Evolutionary conservation across 2,329 filamentous ascomycete species (phyloP), one percentile per base, ranked within the genome.

Genomic region (Coleophoma cylindrospora): DNA sequence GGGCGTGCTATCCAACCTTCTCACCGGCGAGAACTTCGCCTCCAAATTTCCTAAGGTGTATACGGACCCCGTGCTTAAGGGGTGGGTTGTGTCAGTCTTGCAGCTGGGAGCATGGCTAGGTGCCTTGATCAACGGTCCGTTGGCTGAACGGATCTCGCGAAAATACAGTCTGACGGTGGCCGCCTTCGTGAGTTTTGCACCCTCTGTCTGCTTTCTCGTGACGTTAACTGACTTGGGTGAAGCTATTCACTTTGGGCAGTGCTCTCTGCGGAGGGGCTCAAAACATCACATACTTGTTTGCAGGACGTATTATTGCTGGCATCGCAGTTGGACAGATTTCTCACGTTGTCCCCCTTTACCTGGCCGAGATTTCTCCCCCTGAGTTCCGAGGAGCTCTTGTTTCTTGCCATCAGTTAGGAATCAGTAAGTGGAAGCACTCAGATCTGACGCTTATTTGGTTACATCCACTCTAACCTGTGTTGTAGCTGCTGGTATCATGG

Each of bases 81-180:
- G 2, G 10, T 44, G 41, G 41, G 41, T 44, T 13, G 41, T 44
- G 12, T 75, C 84, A 2, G 87, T 87, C 51, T 77, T 89, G 17
- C 84, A 89, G 61, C 76, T 89, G 1, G 86, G 86, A 43, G 86
- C 85, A 34, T 89, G 85, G 85, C 63, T 87, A 12, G 86, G 86
- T 37, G 80, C 83, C 0, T 66, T 90, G 4, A 73, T 84, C 44
- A 86, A 80, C 2, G 83, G 85, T 1, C 84, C 84, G 58, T 63
- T 89, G 8, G 85, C 85, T 32, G 86, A 89, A 60, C 13, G 15
- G 41, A 44, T 44, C n/a, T 44, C 41, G 7, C 12, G 41, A 11
- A 33, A 72, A 34, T 49, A 49, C 32, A 44, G 37, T 12, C 12
- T 49, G 3, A 36, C 40, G 14, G 47, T 49, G 5, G 47, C 38